Base-by-base conservation (phyloP, 2,329 filamentous ascomycete genomes). In the Ceratocystis ficicola region DNA sequence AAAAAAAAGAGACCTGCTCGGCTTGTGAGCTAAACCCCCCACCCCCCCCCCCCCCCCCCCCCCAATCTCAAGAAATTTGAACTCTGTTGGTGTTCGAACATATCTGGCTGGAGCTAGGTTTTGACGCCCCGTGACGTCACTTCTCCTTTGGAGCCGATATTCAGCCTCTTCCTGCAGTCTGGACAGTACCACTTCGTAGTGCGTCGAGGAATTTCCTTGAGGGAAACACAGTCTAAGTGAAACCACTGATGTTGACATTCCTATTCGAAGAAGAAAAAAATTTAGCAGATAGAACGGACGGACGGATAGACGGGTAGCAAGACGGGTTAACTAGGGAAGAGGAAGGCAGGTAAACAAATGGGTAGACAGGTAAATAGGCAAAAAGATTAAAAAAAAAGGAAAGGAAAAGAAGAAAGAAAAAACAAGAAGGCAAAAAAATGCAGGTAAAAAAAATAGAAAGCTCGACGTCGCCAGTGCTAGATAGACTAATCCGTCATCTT, bases 101-200 rank as follows among this genome's bases (percentile, higher is more conserved):
- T 15, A 17, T 5, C 10, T 48, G 15, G 15, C 30, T 62, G 32
- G 32, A 20, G 20, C 20, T 72, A 78, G 69, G 75, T 79, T 74
- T 75, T 81, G 10, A 84, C 75, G 5, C 81, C 81, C 67, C 83
- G 75, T n/a, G 82, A 82, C 68, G 75, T 86, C 10, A 86, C 81
- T 71, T 86, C 83, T 2, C 84, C 84, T 73, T 79, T 83, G 74
- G 84, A 82, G 5, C 84, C 84, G 70, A 86, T 83, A 61, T 84
- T 83, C 41, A 86, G 75, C 36, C 80, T 75, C 68, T 83, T 81
- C 50, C 86, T 79, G 72, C 89, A 94, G 62, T 90, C 85, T 1
- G 88, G 88, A 74, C 89, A 94, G 71, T 90, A 94, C 89, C 89
- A 94, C 74, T 90, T 91, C 1, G 86, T 86, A 41, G 87, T 87